Base-by-base conservation (phyloP, 306 rosid species). In the Herpetospermum pedunculosum region DNA sequence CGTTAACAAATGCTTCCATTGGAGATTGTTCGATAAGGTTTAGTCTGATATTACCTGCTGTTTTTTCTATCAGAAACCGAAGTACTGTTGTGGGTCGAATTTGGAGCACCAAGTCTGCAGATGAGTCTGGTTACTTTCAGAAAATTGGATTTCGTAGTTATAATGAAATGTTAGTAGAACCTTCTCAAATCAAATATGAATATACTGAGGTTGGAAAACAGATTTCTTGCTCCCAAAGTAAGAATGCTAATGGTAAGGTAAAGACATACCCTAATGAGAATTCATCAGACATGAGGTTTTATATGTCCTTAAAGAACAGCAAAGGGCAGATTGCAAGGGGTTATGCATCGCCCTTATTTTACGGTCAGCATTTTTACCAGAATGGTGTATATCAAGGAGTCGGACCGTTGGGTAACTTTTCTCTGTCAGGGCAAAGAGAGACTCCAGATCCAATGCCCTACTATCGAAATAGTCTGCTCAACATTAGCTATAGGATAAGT, bases 231-330 rank as follows among this genome's bases (percentile, higher is more conserved):
- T 65, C 77, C 32, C 75, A 75, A 77, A 81, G 76, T 84, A 84
- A 83, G 62, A 32, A 73, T 15, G 78, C 76, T 68, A 52, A 47
- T 52, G 82, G 76, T 65, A 84, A 85, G 81, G 89, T 82, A 74
- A 82, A 80, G 81, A 63, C 12, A 30, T 89, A 84, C 78, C 96
- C 97, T 4, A 74, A 72, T 77, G 98, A 80, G 75, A 68, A 77
- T 82, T 90, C 96, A 73, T 59, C 81, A 29, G 98, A 88, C 81
- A 85, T 87, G 92, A 81, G 78, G 65, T 87, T 93, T 77, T 74
- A 68, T 85, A 78, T 88, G 85, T 53, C 50, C 14, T 83, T 87
- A 78, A 88, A 77, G 79, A 78, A 88, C 85, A 80, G 77, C 64
- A 58, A 76, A 77, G 96, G 93, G 64, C 83, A 84, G 78, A 82